phyloP scores from a whole-genome alignment of 805 yeast species.

The Cyberlindnera suaveolens region DNA sequence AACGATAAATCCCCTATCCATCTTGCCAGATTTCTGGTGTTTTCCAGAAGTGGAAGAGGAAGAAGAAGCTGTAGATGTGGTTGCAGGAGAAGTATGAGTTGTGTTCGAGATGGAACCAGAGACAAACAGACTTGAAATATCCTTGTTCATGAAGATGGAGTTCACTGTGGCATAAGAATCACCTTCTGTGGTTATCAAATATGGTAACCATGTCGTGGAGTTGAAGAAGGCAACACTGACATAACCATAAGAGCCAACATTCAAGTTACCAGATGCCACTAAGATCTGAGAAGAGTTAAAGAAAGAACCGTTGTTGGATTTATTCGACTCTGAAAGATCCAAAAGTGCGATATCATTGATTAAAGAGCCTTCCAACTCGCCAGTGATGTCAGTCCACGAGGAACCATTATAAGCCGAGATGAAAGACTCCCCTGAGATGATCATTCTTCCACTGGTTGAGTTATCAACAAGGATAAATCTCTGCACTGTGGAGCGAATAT shows the following conservation, averaged over 20 bases:
- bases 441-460: conserved; percentile 34
- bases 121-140: conserved; percentile 28
- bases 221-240: conserved; percentile 60
- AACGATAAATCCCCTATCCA: conserved; percentile 56
- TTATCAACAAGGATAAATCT: conserved; percentile 43
- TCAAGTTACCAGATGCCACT: conserved; percentile 52
- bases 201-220: conserved; percentile 65
- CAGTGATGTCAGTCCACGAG: conserved; percentile 40
- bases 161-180: conserved; percentile 18
- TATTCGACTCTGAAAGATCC: conserved; percentile 26
- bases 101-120: conserved; percentile 21
- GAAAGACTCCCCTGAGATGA: conserved; percentile 35
- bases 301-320: conserved; percentile 28
- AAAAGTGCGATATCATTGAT: conserved; percentile 43
- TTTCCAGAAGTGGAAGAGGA: conserved; percentile 6
- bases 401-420: conserved; percentile 38
- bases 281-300: conserved; percentile 41
- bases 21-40: conserved; percentile 17
- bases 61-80: conserved; percentile 14
- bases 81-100: conserved; percentile 13
- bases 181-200: conserved; percentile 36
- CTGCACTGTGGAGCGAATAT: conserved; percentile 22
- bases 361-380: conserved; percentile 26
- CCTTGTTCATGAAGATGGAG: conserved; percentile 32
- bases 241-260: conserved; percentile 43